Evolutionary conservation across 2,329 filamentous ascomycete species (phyloP).

Genomic region (Rachicladosporium sp.): DNA sequence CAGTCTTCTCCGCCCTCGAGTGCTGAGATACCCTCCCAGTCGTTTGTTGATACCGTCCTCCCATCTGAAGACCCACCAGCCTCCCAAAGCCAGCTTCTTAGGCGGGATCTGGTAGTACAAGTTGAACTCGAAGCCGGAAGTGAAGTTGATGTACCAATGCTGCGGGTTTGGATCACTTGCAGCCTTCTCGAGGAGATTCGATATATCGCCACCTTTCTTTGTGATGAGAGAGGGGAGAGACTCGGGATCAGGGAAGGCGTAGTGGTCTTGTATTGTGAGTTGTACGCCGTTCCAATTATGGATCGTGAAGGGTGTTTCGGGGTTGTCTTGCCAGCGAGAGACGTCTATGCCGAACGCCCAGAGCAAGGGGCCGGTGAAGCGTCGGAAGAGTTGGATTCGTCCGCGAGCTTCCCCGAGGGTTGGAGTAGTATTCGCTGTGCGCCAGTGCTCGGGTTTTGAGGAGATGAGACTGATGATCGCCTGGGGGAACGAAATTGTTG

Average conservation of each 20-base stretch:
- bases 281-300: slow-evolving; percentile 25
- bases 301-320: slow-evolving; percentile 24
- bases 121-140: slow-evolving; percentile 33
- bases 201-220: slow-evolving; percentile 29
- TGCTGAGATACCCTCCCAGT: slow-evolving; percentile 23
- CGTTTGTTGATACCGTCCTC: slow-evolving; percentile 33
- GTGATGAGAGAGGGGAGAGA: slow-evolving; percentile 27
- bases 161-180: slow-evolving; percentile 11
- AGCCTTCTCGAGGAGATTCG: slow-evolving; percentile 27
- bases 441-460: slow-evolving; percentile 18
- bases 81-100: slow-evolving; percentile 31
- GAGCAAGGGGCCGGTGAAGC: slow-evolving; percentile 13
- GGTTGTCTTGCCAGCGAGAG: slow-evolving; percentile 24
- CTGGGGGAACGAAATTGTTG: slow-evolving; percentile 25
- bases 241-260: slow-evolving; percentile 29
- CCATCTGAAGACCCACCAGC: slow-evolving; percentile 31
- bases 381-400: slow-evolving; percentile 24
- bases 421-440: slow-evolving; percentile 23
- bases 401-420: slow-evolving; percentile 21
- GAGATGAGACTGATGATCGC: slow-evolving; percentile 22
- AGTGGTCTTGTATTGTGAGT: slow-evolving; percentile 37
- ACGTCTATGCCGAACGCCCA: slow-evolving; percentile 23
- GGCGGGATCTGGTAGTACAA: slow-evolving; percentile 23
- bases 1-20: slow-evolving; percentile 15
- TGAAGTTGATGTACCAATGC: slow-evolving; percentile 34